These are phyloP conservation scores for Rehmannia glutinosa DNA, from an alignment of 257 asterid species.

Conservation along the genomic window DNA sequence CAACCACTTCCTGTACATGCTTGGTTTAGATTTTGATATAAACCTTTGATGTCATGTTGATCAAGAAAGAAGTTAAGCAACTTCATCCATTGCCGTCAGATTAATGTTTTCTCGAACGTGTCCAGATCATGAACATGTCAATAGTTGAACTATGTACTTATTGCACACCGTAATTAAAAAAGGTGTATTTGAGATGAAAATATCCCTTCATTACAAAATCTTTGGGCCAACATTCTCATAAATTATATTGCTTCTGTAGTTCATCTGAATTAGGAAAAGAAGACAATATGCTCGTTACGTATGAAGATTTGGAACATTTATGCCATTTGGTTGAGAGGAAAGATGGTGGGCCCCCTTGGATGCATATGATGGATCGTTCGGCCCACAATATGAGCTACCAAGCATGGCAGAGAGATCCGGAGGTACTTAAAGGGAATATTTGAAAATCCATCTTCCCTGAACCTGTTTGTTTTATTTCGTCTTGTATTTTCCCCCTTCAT, in stretches of 20 bases:
- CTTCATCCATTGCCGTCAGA: no score
- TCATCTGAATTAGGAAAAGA: slow-evolving; percentile 34
- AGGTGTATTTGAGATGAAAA: neutral
- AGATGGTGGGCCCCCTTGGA: slow-evolving; percentile 92
- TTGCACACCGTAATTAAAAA: no score
- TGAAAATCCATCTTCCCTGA: no score
- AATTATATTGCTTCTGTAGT: slow-evolving; percentile 28
- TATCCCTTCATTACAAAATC: neutral
- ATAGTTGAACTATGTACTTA: no score
- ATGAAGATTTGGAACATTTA: slow-evolving; percentile 61
- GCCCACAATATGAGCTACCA: slow-evolving; percentile 69
- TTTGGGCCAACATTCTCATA: slow-evolving; percentile 7
- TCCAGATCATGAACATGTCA: no score
- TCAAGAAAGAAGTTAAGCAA: neutral
- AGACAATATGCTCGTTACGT: slow-evolving; percentile 30
- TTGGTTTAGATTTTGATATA: no score
- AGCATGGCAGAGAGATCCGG: slow-evolving; percentile 92
- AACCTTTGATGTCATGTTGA: neutral
- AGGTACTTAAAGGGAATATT: slow-evolving; percentile 35
- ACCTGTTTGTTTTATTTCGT: neutral
- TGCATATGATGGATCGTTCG: slow-evolving; percentile 83
- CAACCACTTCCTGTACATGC: no score
- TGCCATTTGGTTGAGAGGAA: slow-evolving; percentile 76
- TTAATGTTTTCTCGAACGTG: no score
- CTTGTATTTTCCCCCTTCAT: no score